A percentile compares a stretch with the other conserved stretches of the same genome.
Evolutionary conservation across 495 filamentous ascomycete species (phyloP).

Genomic region (Trichoderma reesei): DNA sequence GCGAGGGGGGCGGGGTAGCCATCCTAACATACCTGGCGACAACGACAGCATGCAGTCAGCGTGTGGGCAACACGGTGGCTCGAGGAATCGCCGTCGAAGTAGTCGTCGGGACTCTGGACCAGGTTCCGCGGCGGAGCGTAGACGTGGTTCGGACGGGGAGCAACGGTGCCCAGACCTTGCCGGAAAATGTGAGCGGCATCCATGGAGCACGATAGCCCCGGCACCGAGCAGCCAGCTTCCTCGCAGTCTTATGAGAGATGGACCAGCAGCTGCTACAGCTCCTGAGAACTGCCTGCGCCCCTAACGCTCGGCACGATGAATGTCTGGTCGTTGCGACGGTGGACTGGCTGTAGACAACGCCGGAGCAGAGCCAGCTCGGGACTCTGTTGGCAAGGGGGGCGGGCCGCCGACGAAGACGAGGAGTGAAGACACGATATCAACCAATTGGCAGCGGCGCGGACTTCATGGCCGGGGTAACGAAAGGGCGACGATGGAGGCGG

Average conservation of each 20-base stretch:
- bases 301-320: neutral
- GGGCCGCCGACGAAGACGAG: neutral
- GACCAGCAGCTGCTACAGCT: neutral
- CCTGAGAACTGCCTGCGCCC: neutral
- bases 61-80: constrained; percentile 65
- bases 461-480: neutral
- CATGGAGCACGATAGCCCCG: constrained; percentile 24
- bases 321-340: neutral
- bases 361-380: neutral
- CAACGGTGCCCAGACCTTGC: constrained; percentile 36
- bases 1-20: neutral
- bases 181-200: constrained; percentile 41
- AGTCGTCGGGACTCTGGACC: constrained; percentile 17
- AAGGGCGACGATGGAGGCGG: neutral
- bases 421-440: neutral
- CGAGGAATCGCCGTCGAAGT: constrained; percentile 30
- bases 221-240: neutral
- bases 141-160: constrained; percentile 24
- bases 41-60: constrained; percentile 77
- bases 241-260: neutral
- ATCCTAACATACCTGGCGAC: constrained; percentile 57
- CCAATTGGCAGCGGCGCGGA: neutral
- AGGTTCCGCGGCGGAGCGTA: neutral
- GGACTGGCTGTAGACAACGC: neutral
- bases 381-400: neutral